These are phyloP conservation scores for Acanthamoeba triangularis DNA, from an alignment of 208 protist genomes.

Conservation along the genomic window DNA sequence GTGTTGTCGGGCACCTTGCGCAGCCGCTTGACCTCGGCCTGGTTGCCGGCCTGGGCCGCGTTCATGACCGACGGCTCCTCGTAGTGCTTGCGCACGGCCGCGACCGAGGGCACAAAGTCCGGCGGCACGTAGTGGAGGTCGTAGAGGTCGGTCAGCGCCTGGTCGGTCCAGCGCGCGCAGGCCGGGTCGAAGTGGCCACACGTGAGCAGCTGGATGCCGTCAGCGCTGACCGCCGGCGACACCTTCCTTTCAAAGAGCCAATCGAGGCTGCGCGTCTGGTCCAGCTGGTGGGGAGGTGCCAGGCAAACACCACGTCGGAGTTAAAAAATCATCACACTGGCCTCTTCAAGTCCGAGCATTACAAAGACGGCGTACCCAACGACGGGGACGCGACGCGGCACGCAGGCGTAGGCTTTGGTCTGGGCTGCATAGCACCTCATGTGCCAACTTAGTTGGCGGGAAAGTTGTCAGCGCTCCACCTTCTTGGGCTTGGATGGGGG, in stretches of 20 bases:
- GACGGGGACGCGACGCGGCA: too few relatives aligned
- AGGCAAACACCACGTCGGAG: too few relatives aligned
- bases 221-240: not conserved
- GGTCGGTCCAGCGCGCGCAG: conserved; percentile 1
- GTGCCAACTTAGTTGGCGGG: too few relatives aligned
- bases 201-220: not conserved
- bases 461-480: not conserved
- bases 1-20: not conserved
- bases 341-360: too few relatives aligned
- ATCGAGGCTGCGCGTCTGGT: not conserved
- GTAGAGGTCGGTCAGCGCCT: not conserved
- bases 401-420: too few relatives aligned
- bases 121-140: not conserved
- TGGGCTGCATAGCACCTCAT: too few relatives aligned
- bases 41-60: not conserved
- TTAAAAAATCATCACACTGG: too few relatives aligned
- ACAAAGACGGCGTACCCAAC: too few relatives aligned
- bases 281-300: not conserved
- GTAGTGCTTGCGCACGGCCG: not conserved
- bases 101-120: conserved; percentile 2
- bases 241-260: not conserved
- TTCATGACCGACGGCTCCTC: not conserved
- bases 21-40: not conserved
- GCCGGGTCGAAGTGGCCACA: not conserved
- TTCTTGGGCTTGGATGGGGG: not conserved